Conservation (phyloP, 2,329 filamentous ascomycete species). For the Penicillium aurantiogriseum region DNA sequence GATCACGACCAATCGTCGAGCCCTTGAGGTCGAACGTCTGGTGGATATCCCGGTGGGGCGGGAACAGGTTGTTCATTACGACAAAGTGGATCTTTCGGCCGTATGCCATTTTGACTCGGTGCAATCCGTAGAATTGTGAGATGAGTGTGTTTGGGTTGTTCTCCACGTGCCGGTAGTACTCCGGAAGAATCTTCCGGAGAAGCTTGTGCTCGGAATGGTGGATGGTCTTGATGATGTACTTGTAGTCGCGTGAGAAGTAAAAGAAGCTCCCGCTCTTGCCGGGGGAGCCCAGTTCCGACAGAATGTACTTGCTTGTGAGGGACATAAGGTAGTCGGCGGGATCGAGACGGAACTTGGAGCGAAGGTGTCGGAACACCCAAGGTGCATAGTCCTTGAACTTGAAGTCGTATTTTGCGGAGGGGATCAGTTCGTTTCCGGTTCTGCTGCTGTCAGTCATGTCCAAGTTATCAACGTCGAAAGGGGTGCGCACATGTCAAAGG, state of each 20-base stretch:
- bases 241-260: conserved; percentile 99
- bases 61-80: conserved; percentile 99
- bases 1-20: conserved; percentile 89
- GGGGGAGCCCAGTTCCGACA: conserved; percentile 93
- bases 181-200: conserved; percentile 57
- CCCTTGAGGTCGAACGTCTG: conserved; percentile 96
- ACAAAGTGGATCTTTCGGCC: conserved; percentile 99
- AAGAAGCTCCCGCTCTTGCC: conserved; percentile 99
- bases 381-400: conserved; percentile 99
- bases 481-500: conserved; percentile 84
- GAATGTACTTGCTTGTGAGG: conserved; percentile 95
- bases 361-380: conserved; percentile 94
- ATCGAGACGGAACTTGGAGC: conserved; percentile 83
- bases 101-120: conserved; percentile 97
- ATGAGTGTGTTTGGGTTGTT: conserved; percentile 95
- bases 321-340: conserved; percentile 98
- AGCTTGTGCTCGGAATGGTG: conserved; percentile 76
- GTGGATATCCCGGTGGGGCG: conserved; percentile 95
- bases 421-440: conserved; percentile 93
- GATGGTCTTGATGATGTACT: conserved; percentile 99
- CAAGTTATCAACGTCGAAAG: background rate
- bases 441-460: conserved; percentile 50
- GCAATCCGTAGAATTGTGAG: conserved; percentile 95
- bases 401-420: conserved; percentile 99
- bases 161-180: conserved; percentile 91